Evolutionary conservation across 306 rosid species (phyloP).

Genomic region (Delonix regia): DNA sequence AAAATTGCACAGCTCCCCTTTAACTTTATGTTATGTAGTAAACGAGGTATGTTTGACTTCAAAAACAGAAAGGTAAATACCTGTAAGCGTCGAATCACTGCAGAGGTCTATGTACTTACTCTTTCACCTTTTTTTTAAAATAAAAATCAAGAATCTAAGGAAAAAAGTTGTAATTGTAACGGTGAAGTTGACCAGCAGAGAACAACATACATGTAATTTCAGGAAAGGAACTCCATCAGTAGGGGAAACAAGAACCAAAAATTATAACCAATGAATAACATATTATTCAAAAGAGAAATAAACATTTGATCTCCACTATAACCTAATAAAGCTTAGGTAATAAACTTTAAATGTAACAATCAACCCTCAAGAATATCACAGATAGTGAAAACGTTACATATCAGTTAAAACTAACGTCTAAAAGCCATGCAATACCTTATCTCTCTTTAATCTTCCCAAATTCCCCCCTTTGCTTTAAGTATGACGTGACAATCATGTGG

Average conservation of each 20-base stretch:
- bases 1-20: background rate
- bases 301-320: no score
- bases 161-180: background rate
- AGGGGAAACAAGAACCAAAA: slow-evolving; percentile 12
- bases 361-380: no score
- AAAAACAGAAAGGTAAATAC: background rate
- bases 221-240: slow-evolving; percentile 17
- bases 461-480: no score
- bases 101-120: background rate
- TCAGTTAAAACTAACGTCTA: no score
- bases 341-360: no score
- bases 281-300: background rate
- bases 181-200: background rate
- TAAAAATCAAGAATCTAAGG: background rate
- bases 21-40: background rate
- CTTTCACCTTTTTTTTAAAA: background rate
- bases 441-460: no score
- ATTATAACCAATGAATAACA: background rate
- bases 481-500: no score
- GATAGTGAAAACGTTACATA: no score
- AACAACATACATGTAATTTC: slow-evolving; percentile 11
- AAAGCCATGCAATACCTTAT: no score
- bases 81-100: slow-evolving; percentile 15
- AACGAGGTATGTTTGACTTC: background rate
- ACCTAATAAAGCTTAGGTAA: no score